A percentile compares a stretch with the other conserved stretches of the same genome.
phyloP scores from a whole-genome alignment of 2,329 filamentous ascomycete genomes.

The Thelonectria olida region DNA sequence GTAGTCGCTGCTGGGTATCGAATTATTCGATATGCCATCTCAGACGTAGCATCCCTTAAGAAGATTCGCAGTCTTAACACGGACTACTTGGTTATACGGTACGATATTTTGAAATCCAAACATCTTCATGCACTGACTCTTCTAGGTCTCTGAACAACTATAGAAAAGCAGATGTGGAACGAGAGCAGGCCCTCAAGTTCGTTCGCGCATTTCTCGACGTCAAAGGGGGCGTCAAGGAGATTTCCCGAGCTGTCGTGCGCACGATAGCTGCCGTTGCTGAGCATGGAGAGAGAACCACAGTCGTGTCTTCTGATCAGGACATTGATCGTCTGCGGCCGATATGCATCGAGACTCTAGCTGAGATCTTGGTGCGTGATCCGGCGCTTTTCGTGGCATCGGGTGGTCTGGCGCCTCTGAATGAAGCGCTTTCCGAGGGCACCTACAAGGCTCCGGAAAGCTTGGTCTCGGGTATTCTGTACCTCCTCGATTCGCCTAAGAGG shows the following conservation, averaged over 20 bases:
- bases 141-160: conserved; percentile 87
- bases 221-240: conserved; percentile 87
- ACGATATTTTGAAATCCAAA: conserved; percentile 1
- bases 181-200: conserved; percentile 97
- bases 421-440: conserved; percentile 87
- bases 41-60: conserved; percentile 86
- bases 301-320: conserved; percentile 67
- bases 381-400: conserved; percentile 82
- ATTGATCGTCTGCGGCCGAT: conserved; percentile 90
- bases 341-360: conserved; percentile 90
- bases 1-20: conserved; percentile 95
- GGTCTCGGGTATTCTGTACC: conserved; percentile 85
- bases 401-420: conserved; percentile 87
- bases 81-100: conserved; percentile 84
- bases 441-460: conserved; percentile 94
- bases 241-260: conserved; percentile 86
- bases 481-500: conserved; percentile 84
- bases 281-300: conserved; percentile 86
- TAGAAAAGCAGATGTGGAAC: conserved; percentile 94
- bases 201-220: conserved; percentile 94
- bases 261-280: conserved; percentile 93
- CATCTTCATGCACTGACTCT: conserved; percentile 19
- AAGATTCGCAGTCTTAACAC: conserved; percentile 90
- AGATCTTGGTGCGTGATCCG: conserved; percentile 89
- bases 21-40: conserved; percentile 93